These are phyloP conservation scores for Rutstroemia sp. DNA, from an alignment of 2,329 filamentous ascomycete species.

Conservation along the genomic window DNA sequence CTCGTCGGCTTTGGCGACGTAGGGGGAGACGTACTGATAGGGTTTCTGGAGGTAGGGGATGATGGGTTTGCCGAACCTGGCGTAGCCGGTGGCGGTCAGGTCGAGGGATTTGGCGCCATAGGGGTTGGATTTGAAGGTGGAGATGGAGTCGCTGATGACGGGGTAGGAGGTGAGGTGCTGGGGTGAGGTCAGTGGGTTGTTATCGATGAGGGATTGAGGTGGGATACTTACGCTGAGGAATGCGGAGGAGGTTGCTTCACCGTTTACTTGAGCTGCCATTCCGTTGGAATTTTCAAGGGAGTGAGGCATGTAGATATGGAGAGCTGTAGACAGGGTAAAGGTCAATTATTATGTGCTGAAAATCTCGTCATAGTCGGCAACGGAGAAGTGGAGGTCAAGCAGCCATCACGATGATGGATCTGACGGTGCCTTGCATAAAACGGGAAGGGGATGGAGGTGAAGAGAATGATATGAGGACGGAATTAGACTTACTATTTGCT, in stretches of 20 bases:
- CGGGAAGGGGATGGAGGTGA: neutral
- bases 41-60: constrained; percentile 72
- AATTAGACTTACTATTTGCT: neutral
- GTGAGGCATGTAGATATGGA: constrained; percentile 15
- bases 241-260: constrained; percentile 41
- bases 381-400: neutral
- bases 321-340: neutral
- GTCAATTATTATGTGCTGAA: neutral
- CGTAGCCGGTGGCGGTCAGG: constrained; percentile 12
- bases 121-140: constrained; percentile 72
- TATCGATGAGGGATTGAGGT: neutral
- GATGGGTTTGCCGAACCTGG: constrained; percentile 62
- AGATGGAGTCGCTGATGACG: constrained; percentile 69
- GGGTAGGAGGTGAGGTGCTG: constrained; percentile 85
- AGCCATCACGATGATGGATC: neutral
- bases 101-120: constrained; percentile 75
- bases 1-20: constrained; percentile 73
- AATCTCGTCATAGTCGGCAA: too few relatives aligned
- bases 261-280: constrained; percentile 42
- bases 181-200: constrained; percentile 1
- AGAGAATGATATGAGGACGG: too few relatives aligned
- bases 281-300: constrained; percentile 10
- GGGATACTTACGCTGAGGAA: constrained; percentile 38
- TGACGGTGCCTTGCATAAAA: constrained; percentile 13
- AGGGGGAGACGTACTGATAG: constrained; percentile 76